Percentiles rank a stretch among this genome's conserved stretches.
Conservation (phyloP, 768 basidiomycete species). For the Tylopilus felleus region DNA sequence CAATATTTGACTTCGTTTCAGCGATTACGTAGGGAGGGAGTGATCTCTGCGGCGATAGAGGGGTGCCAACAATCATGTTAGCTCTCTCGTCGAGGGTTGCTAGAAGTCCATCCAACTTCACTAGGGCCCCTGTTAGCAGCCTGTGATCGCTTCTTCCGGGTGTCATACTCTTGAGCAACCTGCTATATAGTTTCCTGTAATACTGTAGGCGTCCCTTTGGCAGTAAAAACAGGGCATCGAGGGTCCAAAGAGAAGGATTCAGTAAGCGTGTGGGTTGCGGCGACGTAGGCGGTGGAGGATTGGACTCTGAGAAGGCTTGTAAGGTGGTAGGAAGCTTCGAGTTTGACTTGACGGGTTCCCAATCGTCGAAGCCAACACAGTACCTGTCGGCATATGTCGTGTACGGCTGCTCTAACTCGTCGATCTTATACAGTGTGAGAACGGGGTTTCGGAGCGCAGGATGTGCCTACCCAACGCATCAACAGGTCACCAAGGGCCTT, state of each 20-base stretch:
- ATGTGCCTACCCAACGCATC: conserved; percentile 86
- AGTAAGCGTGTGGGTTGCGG: conserved; percentile 32
- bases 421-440: conserved; percentile 56
- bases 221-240: conserved; percentile 85
- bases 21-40: neutral
- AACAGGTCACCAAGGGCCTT: conserved; percentile 93
- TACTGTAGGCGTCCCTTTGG: conserved; percentile 85
- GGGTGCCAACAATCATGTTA: conserved; percentile 30
- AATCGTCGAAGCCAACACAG: conserved; percentile 74
- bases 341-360: conserved; percentile 79
- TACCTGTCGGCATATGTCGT: conserved; percentile 73
- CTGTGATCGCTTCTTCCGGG: conserved; percentile 86
- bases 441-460: conserved; percentile 4
- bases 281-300: conserved; percentile 52
- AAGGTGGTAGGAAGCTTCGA: conserved; percentile 66
- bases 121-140: conserved; percentile 74
- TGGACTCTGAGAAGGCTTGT: conserved; percentile 59
- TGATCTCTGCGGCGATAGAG: neutral
- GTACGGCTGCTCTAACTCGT: conserved; percentile 88
- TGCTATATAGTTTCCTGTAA: conserved; percentile 86
- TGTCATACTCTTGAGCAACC: conserved; percentile 80
- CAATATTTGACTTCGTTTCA: neutral
- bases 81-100: conserved; percentile 60
- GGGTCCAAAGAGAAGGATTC: conserved; percentile 61
- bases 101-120: conserved; percentile 74